Percentiles rank a stretch among this genome's conserved stretches.
These are phyloP conservation scores for Mesembryanthemum crystallinum DNA, from an alignment of 148 eudicot species.

Conservation along the genomic window DNA sequence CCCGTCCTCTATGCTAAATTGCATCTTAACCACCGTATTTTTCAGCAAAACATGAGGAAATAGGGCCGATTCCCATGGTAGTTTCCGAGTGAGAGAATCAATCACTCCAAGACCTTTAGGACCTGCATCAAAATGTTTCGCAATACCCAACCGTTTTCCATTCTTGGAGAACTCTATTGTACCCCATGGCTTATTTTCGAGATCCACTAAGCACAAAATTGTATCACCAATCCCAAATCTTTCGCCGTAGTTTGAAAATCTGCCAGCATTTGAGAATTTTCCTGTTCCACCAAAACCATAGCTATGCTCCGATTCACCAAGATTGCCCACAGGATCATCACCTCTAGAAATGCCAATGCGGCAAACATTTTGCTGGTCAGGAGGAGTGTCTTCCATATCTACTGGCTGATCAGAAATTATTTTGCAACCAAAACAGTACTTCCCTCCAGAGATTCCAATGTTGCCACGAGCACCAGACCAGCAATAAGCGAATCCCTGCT, in stretches of 20 bases:
- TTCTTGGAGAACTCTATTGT: slow-evolving; percentile 56
- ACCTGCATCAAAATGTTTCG: slow-evolving; percentile 38
- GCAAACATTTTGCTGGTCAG: slow-evolving; percentile 41
- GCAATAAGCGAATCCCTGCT: slow-evolving; percentile 63
- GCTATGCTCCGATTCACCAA: slow-evolving; percentile 59
- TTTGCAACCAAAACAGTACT: slow-evolving; percentile 68
- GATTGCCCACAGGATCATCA: slow-evolving; percentile 52
- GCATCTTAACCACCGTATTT: slow-evolving; percentile 58
- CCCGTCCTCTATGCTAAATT: slow-evolving; percentile 59
- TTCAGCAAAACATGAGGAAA: slow-evolving; percentile 71
- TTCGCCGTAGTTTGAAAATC: slow-evolving; percentile 52
- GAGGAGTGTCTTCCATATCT: slow-evolving; percentile 54
- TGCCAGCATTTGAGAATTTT: slow-evolving; percentile 47
- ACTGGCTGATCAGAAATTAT: slow-evolving; percentile 48
- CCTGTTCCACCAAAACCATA: slow-evolving; percentile 66
- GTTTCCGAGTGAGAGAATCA: slow-evolving; percentile 24
- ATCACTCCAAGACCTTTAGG: slow-evolving; percentile 34
- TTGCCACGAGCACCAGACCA: slow-evolving; percentile 85
- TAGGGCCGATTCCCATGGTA: slow-evolving; percentile 44
- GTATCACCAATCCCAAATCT: slow-evolving; percentile 57
- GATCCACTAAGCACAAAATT: slow-evolving; percentile 55
- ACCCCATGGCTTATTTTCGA: slow-evolving; percentile 46
- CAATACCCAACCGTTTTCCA: slow-evolving; percentile 49
- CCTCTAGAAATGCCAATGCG: slow-evolving; percentile 62
- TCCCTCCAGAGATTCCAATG: slow-evolving; percentile 58